Percentiles rank a stretch among this genome's conserved stretches.
Conservation (phyloP, 768 basidiomycete species). For the Agrocybe pediades region DNA sequence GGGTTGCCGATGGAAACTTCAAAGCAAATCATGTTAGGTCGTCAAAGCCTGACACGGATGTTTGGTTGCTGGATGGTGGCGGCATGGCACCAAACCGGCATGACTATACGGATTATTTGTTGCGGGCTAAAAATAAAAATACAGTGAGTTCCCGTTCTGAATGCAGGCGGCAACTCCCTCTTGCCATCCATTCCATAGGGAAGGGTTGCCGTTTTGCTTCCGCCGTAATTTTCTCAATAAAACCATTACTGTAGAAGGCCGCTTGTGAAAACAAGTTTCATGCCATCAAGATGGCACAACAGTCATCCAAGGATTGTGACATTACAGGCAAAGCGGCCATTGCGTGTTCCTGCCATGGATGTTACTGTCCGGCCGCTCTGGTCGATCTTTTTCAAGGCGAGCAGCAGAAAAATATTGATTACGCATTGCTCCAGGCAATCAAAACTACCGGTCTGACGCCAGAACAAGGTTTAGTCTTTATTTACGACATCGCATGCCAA, state of each 20-base stretch:
- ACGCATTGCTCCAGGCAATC: constrained; percentile 5
- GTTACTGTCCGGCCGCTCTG: constrained; percentile 14
- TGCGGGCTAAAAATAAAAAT: not conserved
- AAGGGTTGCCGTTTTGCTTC: not conserved
- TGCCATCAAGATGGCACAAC: constrained; percentile 10
- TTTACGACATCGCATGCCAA: not conserved
- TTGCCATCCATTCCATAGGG: too few relatives aligned
- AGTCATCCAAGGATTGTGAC: constrained; percentile 7
- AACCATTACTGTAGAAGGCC: constrained; percentile 15
- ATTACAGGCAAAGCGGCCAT: constrained; percentile 13
- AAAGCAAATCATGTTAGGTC: constrained; percentile 14
- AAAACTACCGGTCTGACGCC: constrained; percentile 5
- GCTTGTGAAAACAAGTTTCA: constrained; percentile 16
- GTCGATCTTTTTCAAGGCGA: constrained; percentile 21
- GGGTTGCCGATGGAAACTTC: constrained; percentile 18
- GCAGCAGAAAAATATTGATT: constrained; percentile 26
- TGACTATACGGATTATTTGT: constrained; percentile 11
- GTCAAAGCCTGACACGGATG: not conserved
- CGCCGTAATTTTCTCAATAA: not conserved
- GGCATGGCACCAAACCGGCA: constrained; percentile 12
- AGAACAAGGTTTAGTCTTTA: constrained; percentile 5
- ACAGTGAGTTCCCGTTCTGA: constrained; percentile 17
- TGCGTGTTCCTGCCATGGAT: constrained; percentile 21
- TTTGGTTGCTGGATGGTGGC: constrained; percentile 12
- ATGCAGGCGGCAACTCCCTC: too few relatives aligned